phyloP scores from a whole-genome alignment of 352 stramenopile genomes.

The Globisporangium camurandrum region DNA sequence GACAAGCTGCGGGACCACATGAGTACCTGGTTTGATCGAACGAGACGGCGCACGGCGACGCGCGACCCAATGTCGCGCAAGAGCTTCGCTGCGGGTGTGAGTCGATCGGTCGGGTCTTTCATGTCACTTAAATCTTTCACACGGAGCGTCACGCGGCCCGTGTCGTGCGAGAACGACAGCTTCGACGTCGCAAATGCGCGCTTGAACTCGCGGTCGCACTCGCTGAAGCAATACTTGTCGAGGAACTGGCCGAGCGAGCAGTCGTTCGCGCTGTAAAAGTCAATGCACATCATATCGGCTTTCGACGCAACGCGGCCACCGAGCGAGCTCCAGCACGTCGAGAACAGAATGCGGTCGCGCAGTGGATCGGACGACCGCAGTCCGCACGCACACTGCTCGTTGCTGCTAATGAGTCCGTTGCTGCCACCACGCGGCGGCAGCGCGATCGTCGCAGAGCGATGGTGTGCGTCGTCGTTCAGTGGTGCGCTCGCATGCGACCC shows the following conservation, averaged over 20 bases:
- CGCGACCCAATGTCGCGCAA: constrained; percentile 58
- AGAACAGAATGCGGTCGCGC: constrained; percentile 74
- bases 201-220: constrained; percentile 67
- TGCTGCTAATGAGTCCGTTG: constrained; percentile 1
- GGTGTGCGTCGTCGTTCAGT: constrained; percentile 5
- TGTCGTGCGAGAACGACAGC: constrained; percentile 80
- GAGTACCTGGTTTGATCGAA: constrained; percentile 54
- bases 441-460: constrained; percentile 7
- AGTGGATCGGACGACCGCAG: constrained; percentile 46
- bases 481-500: constrained; percentile 24
- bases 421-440: background rate
- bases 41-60: constrained; percentile 35
- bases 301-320: constrained; percentile 70
- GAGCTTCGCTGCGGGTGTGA: constrained; percentile 41
- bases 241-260: constrained; percentile 81
- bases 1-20: constrained; percentile 59
- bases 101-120: constrained; percentile 52
- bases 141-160: constrained; percentile 54
- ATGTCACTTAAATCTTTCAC: constrained; percentile 67
- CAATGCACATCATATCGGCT: constrained; percentile 85
- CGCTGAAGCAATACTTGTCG: constrained; percentile 69
- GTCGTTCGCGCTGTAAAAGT: constrained; percentile 82
- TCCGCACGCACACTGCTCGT: constrained; percentile 52
- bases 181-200: constrained; percentile 72
- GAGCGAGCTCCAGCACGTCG: constrained; percentile 77